These are phyloP conservation scores for Panicum hallii DNA, from an alignment of 202 grass and related monocot genomes.

Conservation along the genomic window DNA sequence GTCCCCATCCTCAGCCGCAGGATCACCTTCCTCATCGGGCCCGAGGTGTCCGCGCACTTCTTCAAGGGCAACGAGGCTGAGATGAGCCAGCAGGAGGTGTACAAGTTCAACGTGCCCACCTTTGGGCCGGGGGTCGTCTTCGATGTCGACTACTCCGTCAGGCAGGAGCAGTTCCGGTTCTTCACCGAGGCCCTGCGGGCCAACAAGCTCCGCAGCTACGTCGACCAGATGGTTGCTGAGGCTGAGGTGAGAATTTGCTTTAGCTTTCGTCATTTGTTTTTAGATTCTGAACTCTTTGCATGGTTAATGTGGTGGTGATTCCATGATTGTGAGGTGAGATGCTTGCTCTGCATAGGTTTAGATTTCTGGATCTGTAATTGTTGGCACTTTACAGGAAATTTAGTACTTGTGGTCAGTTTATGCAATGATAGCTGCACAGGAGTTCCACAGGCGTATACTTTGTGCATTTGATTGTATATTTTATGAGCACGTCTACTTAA, in stretches of 20 bases:
- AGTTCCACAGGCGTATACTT: background rate
- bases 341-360: constrained; percentile 6
- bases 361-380: constrained; percentile 15
- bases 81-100: constrained; percentile 98
- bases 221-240: constrained; percentile 87
- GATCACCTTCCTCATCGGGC: constrained; percentile 87
- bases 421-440: background rate
- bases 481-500: background rate
- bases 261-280: constrained; percentile 15
- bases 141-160: constrained; percentile 81
- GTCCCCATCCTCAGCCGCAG: constrained; percentile 64
- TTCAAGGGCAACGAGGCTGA: constrained; percentile 89
- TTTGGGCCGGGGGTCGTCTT: constrained; percentile 93
- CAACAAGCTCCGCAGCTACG: constrained; percentile 83
- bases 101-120: constrained; percentile 90
- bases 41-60: constrained; percentile 86
- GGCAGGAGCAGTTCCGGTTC: constrained; percentile 98
- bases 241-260: constrained; percentile 64
- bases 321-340: background rate
- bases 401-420: background rate
- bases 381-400: background rate
- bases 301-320: constrained; percentile 5
- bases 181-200: constrained; percentile 84
- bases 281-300: background rate
- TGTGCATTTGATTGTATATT: background rate